Base-by-base conservation (phyloP, 169 alveolate genomes). In the Fabrea salina region DNA sequence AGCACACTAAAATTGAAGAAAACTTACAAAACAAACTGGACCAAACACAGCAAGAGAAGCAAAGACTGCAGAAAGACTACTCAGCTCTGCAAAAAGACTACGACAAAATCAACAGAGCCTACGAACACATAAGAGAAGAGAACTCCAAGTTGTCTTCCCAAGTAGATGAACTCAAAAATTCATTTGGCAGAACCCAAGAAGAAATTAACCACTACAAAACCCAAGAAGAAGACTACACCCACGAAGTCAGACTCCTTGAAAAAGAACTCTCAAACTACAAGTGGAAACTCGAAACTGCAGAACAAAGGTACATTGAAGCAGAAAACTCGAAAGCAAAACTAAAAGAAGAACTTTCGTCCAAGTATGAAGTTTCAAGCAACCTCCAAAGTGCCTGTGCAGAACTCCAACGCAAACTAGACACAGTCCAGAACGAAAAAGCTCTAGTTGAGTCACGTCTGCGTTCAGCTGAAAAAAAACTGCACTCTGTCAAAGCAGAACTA, bases 181-280 rank as follows among this genome's bases (percentile, higher is more conserved):
- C n/a, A n/a, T n/a, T n/a, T n/a, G n/a, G n/a, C n/a, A n/a, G n/a
- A n/a, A n/a, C n/a, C n/a, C n/a, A n/a, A n/a, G n/a, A n/a, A n/a
- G n/a, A n/a, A n/a, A n/a, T n/a, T n/a, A n/a, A n/a, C n/a, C n/a
- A n/a, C n/a, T n/a, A n/a, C n/a, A n/a, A n/a, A n/a, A n/a, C n/a
- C n/a, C n/a, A n/a, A n/a, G n/a, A n/a, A n/a, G n/a, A n/a, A n/a
- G n/a, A n/a, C n/a, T n/a, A n/a, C n/a, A 19, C 40, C 2, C 61
- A 68, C 8, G 78, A 68, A 68, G n/a, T 68, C 19, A 40, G 27
- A 13, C 40, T 64, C 32, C 30, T 68, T n/a, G 78, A 68, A 68
- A 43, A 43, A 44, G 64, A 68, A 44, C 40, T 43, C 16, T 43
- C 78, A n/a, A 33, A 68, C 30, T 30, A 43, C 13, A 68, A 57